Evolutionary conservation across 2,329 filamentous ascomycete species (phyloP).

Genomic region (Exophiala viscosa): DNA sequence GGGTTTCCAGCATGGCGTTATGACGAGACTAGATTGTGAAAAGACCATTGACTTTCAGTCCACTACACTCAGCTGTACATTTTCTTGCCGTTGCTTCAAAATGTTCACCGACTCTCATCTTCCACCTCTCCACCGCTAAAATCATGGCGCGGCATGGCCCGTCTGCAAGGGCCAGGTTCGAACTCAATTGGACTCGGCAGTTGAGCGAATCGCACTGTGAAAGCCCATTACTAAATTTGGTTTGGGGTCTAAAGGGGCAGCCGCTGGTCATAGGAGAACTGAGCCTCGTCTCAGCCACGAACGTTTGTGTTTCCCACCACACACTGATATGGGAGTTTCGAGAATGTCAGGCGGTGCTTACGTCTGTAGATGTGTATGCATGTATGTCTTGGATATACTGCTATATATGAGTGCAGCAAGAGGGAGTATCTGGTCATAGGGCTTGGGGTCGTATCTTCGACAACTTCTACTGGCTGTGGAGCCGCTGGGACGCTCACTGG

Average conservation of each 20-base stretch:
- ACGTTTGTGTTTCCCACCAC: not conserved
- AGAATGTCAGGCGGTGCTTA: not conserved
- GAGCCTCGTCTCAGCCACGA: constrained; percentile 11
- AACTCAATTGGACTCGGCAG: too few relatives aligned
- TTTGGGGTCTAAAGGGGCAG: not conserved
- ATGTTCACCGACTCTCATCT: too few relatives aligned
- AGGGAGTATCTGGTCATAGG: too few relatives aligned
- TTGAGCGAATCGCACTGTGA: too few relatives aligned
- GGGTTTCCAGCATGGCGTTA: not conserved
- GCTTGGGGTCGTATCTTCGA: too few relatives aligned
- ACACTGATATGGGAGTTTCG: not conserved
- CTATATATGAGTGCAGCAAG: too few relatives aligned
- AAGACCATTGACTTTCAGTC: not conserved
- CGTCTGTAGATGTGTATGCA: not conserved
- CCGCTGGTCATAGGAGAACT: not conserved
- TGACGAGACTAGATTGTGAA: not conserved
- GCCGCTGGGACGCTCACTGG: too few relatives aligned
- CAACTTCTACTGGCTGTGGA: not conserved
- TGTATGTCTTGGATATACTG: constrained; percentile 1
- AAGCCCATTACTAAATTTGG: not conserved
- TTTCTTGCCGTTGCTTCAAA: too few relatives aligned
- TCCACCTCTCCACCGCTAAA: too few relatives aligned
- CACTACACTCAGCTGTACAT: too few relatives aligned
- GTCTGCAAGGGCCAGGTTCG: too few relatives aligned
- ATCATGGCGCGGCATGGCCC: too few relatives aligned